Conservation (phyloP, 1,284 basidiomycete genomes). For the Coniophora puteana region DNA sequence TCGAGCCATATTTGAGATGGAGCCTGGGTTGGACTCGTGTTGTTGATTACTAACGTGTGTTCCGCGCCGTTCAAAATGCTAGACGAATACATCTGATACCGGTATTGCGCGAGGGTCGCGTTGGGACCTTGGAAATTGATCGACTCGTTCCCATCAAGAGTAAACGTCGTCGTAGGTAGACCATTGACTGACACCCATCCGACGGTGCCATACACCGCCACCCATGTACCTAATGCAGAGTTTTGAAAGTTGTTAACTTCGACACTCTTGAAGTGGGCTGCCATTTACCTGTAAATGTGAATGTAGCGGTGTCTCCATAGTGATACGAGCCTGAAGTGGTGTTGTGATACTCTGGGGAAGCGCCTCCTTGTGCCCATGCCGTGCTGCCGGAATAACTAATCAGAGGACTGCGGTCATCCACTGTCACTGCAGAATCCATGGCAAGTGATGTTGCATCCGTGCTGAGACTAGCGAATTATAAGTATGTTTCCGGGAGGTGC, state of each 20-base stretch:
- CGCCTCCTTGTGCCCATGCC: slow-evolving; percentile 1
- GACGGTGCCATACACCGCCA: slow-evolving; percentile 6
- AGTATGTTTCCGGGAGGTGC: too few relatives aligned
- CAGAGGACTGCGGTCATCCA: slow-evolving; percentile 4
- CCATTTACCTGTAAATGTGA: slow-evolving; percentile 4
- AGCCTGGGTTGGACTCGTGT: too few relatives aligned
- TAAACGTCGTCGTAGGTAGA: not conserved
- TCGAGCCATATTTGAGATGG: slow-evolving; percentile 5
- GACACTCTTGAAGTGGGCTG: not conserved
- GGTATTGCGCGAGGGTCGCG: not conserved
- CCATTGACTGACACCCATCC: not conserved
- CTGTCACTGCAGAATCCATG: too few relatives aligned
- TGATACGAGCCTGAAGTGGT: slow-evolving; percentile 3
- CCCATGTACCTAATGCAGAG: not conserved
- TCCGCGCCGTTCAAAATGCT: not conserved
- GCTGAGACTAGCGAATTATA: too few relatives aligned
- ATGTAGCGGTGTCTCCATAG: slow-evolving; percentile 1
- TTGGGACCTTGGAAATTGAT: slow-evolving; percentile 1
- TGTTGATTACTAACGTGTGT: slow-evolving; percentile 3
- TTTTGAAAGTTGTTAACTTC: not conserved
- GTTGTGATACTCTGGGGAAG: not conserved
- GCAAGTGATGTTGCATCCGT: too few relatives aligned
- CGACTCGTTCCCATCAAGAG: not conserved
- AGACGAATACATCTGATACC: slow-evolving; percentile 4
- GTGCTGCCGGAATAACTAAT: slow-evolving; percentile 1